Evolutionary conservation across 257 asterid species (phyloP), one percentile per base, ranked within the genome.

Genomic region (Ophiorrhiza pumila): DNA sequence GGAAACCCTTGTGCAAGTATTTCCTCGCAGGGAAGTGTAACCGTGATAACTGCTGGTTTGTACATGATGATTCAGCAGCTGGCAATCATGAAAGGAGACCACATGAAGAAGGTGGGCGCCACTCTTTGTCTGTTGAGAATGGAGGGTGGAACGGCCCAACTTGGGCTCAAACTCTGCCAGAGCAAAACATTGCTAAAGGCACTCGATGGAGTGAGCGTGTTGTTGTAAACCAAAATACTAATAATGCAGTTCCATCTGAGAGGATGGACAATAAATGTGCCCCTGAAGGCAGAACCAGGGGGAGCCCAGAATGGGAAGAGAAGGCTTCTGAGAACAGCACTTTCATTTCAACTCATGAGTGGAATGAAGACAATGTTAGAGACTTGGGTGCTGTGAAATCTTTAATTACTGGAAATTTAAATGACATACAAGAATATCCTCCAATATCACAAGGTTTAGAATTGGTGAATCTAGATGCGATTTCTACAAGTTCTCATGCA

Each of bases 1-100:
- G 78, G 79, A 89, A 74, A 79, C 79, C 89, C 31, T 27, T 79
- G 4, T 90, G 95, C 87, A 90, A 81, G 82, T 90, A 69, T 75
- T 91, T 91, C 76, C 87, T 84, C 15, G 92, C 90, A 3, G 97
- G 96, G 41, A 88, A 79, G 64, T 89, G 95, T 77, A 82, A 72
- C 43, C 82, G 90, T 73, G 87, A 74, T 37, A 85, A 84, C 74
- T 89, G 95, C 76, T 80, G 80, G 80, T 91, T 91, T 73, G 83
- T 91, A 79, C 97, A 90, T 55, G 91, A 83, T 35, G 85, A 78
- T 60, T 80, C 78, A 46, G 73, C 78, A 41, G 37, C 76, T 64
- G 77, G 74, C 42, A 74, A 71, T 43, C 78, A 73, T 66, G 96
- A 85, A 62, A 74, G 72, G 66, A 72, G 85, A 76, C 80, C 43